Percentiles rank a stretch among this genome's conserved stretches.
These are phyloP conservation scores for Cerioporus squamosus DNA, from an alignment of 1,284 basidiomycete genomes.

Conservation along the genomic window DNA sequence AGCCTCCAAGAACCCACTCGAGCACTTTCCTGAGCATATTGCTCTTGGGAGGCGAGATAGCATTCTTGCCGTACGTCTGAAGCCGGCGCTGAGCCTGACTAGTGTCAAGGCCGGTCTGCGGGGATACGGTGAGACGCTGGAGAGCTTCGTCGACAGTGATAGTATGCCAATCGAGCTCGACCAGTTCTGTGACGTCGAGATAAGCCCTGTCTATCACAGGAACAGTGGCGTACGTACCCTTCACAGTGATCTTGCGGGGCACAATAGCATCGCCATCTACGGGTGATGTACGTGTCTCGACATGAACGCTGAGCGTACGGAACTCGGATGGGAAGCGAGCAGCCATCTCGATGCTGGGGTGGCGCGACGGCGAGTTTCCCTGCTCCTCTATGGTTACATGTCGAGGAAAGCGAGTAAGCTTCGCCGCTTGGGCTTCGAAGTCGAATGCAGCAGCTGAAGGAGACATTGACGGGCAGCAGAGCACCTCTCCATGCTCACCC, in stretches of 20 bases:
- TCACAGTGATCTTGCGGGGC: conserved; percentile 18
- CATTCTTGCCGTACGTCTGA: conserved; percentile 48
- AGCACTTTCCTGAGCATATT: conserved; percentile 48
- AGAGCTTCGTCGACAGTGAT: conserved; percentile 45
- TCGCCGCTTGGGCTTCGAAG: conserved; percentile 14
- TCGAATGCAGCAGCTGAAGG: conserved; percentile 3
- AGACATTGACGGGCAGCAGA: conserved; percentile 1
- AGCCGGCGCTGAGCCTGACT: conserved; percentile 48
- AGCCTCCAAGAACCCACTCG: conserved; percentile 54
- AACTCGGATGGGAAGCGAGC: conserved; percentile 29
- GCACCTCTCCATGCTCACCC: too few species aligned
- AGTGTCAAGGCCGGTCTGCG: conserved; percentile 46
- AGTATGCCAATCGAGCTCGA: conserved; percentile 55
- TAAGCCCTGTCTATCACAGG: neutral
- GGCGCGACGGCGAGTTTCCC: neutral
- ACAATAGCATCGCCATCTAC: conserved; percentile 3
- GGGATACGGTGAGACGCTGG: conserved; percentile 46
- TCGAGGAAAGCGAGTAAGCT: conserved; percentile 3
- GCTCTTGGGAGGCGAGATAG: conserved; percentile 49
- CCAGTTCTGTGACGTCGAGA: conserved; percentile 36
- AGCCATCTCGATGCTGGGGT: conserved; percentile 6
- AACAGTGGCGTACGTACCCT: conserved; percentile 21
- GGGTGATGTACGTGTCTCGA: conserved; percentile 14
- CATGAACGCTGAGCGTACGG: conserved; percentile 29
- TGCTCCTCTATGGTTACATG: conserved; percentile 13